A percentile compares a stretch with the other conserved stretches of the same genome.
phyloP scores from a whole-genome alignment of 2,329 filamentous ascomycete species.

The Fusarium robinianum region DNA sequence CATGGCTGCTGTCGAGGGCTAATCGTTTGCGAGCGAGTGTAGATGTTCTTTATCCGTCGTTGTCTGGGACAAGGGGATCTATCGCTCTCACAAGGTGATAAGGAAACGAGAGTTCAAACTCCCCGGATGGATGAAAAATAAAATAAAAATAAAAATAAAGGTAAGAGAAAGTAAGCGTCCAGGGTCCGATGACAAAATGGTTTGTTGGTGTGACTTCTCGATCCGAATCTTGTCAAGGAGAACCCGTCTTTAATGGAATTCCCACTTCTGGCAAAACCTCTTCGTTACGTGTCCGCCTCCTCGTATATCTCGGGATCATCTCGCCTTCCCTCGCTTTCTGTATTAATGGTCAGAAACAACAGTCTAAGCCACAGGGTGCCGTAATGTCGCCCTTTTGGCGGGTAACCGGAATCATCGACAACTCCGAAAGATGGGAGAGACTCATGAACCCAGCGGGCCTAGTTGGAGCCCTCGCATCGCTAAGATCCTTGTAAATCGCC shows the following conservation, averaged over 20 bases:
- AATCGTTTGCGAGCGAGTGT: too few relatives aligned
- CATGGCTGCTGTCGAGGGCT: conserved; percentile 10
- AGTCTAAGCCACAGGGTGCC: background rate
- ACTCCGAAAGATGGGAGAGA: background rate
- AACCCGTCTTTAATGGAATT: background rate
- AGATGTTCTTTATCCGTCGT: too few relatives aligned
- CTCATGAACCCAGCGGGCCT: too few relatives aligned
- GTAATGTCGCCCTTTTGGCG: too few relatives aligned
- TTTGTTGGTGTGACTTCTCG: too few relatives aligned
- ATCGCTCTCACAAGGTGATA: too few relatives aligned
- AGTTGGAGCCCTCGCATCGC: background rate
- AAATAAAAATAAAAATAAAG: background rate
- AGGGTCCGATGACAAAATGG: too few relatives aligned
- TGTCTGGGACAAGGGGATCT: too few relatives aligned
- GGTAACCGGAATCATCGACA: background rate
- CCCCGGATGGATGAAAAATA: background rate
- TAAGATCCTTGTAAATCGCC: background rate
- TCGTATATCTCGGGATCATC: conserved; percentile 13
- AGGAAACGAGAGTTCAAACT: too few relatives aligned
- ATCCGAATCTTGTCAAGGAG: background rate
- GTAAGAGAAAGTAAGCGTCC: too few relatives aligned
- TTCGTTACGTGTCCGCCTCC: conserved; percentile 1
- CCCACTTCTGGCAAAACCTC: background rate
- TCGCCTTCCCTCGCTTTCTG: background rate
- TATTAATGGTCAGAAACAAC: background rate